These are phyloP conservation scores for Haplosporangium gracile DNA, from an alignment of 192 early-diverging fungal species.

Conservation along the genomic window DNA sequence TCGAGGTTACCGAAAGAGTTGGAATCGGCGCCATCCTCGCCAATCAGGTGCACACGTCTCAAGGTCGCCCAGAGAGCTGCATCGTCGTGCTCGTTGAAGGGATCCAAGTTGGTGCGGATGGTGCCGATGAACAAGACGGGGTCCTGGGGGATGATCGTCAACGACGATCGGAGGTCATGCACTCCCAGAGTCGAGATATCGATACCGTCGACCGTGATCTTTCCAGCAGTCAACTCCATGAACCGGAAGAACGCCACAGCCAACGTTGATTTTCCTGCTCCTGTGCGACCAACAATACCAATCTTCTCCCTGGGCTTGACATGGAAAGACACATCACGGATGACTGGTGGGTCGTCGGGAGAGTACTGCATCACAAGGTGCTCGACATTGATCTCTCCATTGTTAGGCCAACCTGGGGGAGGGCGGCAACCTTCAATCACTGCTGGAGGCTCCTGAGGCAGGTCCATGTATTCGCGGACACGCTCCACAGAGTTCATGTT, in stretches of 20 bases:
- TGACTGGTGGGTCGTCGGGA: conserved; percentile 83
- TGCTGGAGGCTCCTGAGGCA: conserved; percentile 84
- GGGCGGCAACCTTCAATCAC: conserved; percentile 63
- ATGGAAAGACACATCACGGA: conserved; percentile 76
- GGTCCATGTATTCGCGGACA: conserved; percentile 80
- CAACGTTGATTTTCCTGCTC: conserved; percentile 79
- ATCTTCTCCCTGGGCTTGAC: conserved; percentile 82
- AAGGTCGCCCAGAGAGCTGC: conserved; percentile 76
- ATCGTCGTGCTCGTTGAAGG: conserved; percentile 76
- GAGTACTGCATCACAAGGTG: conserved; percentile 86
- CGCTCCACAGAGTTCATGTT: conserved; percentile 90
- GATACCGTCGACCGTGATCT: conserved; percentile 81
- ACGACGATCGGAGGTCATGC: conserved; percentile 75
- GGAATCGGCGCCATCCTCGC: conserved; percentile 30
- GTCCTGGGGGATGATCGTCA: conserved; percentile 88
- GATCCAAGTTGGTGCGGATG: conserved; percentile 86
- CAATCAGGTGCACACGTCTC: conserved; percentile 71
- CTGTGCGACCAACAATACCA: conserved; percentile 90
- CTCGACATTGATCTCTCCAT: conserved; percentile 79
- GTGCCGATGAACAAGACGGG: conserved; percentile 77
- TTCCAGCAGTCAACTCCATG: conserved; percentile 76
- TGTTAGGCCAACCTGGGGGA: conserved; percentile 76
- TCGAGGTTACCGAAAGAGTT: conserved; percentile 65
- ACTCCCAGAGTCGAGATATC: conserved; percentile 84
- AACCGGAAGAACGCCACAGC: conserved; percentile 87